phyloP scores from a whole-genome alignment of 2,329 filamentous ascomycete genomes.

The Paramyrothecium roridum region DNA sequence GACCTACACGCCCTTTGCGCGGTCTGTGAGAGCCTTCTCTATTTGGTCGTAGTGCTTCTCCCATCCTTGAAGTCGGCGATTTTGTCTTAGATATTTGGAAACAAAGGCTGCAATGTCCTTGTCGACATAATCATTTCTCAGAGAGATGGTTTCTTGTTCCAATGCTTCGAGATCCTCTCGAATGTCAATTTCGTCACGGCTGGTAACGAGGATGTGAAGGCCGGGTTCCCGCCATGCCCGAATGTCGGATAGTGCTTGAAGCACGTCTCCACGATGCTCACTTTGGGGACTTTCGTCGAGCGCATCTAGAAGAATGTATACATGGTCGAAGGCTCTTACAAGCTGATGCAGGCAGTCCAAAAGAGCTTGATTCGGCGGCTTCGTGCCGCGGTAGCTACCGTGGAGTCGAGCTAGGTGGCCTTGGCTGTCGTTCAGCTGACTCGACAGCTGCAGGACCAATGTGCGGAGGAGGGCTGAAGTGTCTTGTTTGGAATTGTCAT shows the following conservation, averaged over 20 bases:
- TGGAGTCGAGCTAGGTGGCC: slow-evolving; percentile 12
- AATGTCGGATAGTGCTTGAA: slow-evolving; percentile 20
- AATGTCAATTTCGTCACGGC: slow-evolving; percentile 28
- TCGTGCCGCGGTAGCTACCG: slow-evolving; percentile 9
- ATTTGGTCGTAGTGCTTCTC: background rate
- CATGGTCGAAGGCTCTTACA: slow-evolving; percentile 19
- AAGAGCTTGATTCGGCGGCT: slow-evolving; percentile 14
- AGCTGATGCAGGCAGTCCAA: slow-evolving; percentile 16
- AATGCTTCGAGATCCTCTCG: slow-evolving; percentile 10
- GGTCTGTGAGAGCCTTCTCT: too few relatives aligned
- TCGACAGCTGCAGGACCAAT: slow-evolving; percentile 28
- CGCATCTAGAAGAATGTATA: slow-evolving; percentile 33
- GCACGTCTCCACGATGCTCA: slow-evolving; percentile 16
- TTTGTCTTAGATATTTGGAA: slow-evolving; percentile 3
- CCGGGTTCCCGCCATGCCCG: slow-evolving; percentile 15
- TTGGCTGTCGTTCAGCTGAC: slow-evolving; percentile 16
- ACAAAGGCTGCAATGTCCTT: slow-evolving; percentile 8
- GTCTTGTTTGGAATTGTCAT: slow-evolving; percentile 27
- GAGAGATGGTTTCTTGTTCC: slow-evolving; percentile 8
- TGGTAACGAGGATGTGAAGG: slow-evolving; percentile 28
- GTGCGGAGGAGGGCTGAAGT: slow-evolving; percentile 25
- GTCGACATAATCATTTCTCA: slow-evolving; percentile 6
- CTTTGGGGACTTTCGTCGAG: slow-evolving; percentile 30
- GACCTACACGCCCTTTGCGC: too few relatives aligned
- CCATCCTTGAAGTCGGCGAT: slow-evolving; percentile 7